A percentile compares a stretch with the other conserved stretches of the same genome.
Evolutionary conservation across 2,329 filamentous ascomycete genomes (phyloP).

Genomic region (Emericellopsis cladophorae): DNA sequence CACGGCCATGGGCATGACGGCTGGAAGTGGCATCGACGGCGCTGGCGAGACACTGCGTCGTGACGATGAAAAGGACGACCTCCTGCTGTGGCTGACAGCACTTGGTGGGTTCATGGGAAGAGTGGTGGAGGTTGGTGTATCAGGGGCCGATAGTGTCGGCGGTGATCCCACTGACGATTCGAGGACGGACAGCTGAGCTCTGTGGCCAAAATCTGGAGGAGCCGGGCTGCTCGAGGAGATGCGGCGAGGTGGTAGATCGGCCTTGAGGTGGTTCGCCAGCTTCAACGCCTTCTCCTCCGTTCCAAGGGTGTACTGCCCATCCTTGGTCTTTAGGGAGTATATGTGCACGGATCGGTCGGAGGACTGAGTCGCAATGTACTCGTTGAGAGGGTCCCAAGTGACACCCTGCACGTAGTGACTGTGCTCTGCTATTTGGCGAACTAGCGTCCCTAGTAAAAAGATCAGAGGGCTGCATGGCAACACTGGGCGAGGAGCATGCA

Average conservation of each 20-base stretch:
- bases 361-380: slow-evolving; percentile 95
- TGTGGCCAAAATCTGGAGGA: slow-evolving; percentile 65
- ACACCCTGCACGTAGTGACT: slow-evolving; percentile 98
- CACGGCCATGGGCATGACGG: slow-evolving; percentile 68
- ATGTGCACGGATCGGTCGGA: slow-evolving; percentile 97
- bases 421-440: slow-evolving; percentile 92
- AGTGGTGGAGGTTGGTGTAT: slow-evolving; percentile 79
- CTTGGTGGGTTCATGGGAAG: slow-evolving; percentile 92
- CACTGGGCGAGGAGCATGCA: not conserved
- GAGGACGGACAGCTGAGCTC: slow-evolving; percentile 47
- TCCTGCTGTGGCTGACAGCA: slow-evolving; percentile 77
- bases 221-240: slow-evolving; percentile 89
- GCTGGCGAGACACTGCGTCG: slow-evolving; percentile 86
- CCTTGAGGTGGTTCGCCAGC: slow-evolving; percentile 64
- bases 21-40: slow-evolving; percentile 83
- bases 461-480: not conserved
- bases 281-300: slow-evolving; percentile 59
- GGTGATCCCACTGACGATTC: slow-evolving; percentile 63
- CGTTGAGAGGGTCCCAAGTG: slow-evolving; percentile 94
- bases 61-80: slow-evolving; percentile 83
- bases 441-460: slow-evolving; percentile 37
- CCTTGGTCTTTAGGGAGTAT: slow-evolving; percentile 90
- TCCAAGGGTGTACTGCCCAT: slow-evolving; percentile 78
- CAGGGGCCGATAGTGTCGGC: slow-evolving; percentile 69
- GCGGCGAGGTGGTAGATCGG: slow-evolving; percentile 82